Conservation (phyloP, 73 alveolate genomes). For the Paramecium sexaurelia region DNA sequence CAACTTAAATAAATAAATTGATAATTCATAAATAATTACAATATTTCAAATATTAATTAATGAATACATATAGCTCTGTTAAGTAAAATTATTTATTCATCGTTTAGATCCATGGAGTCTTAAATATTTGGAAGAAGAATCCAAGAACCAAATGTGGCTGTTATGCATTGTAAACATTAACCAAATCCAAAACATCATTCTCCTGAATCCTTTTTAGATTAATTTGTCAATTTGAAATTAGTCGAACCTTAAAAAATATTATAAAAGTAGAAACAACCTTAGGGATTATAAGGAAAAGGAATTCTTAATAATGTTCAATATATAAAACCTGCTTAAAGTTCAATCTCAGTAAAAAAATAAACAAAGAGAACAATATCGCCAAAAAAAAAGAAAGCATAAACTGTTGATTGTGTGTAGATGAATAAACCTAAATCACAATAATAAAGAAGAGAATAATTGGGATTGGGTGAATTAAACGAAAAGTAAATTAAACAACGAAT, state of each 20-base stretch:
- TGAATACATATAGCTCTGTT: slow-evolving; percentile 43
- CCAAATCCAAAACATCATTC: neutral
- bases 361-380: neutral
- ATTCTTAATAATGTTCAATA: neutral
- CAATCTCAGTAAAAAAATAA: neutral
- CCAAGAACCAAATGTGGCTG: slow-evolving; percentile 17
- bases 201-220: slow-evolving; percentile 11
- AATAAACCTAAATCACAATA: neutral
- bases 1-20: neutral
- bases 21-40: neutral
- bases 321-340: neutral
- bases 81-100: neutral
- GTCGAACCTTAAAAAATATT: neutral
- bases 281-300: slow-evolving; percentile 3
- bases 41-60: neutral
- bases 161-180: neutral
- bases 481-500: neutral
- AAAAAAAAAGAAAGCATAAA: neutral
- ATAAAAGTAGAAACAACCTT: neutral
- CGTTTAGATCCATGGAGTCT: slow-evolving; percentile 17
- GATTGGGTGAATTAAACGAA: neutral
- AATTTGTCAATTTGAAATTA: neutral
- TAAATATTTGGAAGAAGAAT: slow-evolving; percentile 13
- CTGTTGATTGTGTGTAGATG: neutral
- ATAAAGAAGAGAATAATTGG: neutral